These are phyloP conservation scores for Ascochyta clinopodiicola DNA, from an alignment of 2,329 filamentous ascomycete genomes.

Conservation along the genomic window DNA sequence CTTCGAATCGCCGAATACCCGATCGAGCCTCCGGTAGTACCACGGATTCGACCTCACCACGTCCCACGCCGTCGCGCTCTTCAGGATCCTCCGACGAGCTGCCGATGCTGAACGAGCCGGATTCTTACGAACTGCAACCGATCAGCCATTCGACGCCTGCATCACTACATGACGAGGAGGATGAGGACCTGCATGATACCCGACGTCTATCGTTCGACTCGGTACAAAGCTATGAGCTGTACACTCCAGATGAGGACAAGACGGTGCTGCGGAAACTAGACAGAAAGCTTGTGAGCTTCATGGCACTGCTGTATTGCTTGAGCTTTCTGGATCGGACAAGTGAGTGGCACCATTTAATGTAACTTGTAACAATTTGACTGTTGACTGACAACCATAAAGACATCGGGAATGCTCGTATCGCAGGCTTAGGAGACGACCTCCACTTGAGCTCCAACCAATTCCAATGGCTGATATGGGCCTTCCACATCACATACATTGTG, in stretches of 20 bases:
- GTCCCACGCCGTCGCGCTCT: constrained; percentile 32
- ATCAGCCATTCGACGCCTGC: constrained; percentile 23
- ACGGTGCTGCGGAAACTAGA: constrained; percentile 78
- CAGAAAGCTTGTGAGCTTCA: constrained; percentile 76
- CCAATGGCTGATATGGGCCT: constrained; percentile 67
- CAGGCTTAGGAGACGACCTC: constrained; percentile 63
- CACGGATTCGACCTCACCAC: constrained; percentile 28
- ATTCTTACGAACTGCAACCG: constrained; percentile 36
- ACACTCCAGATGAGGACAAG: constrained; percentile 73
- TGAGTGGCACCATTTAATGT: constrained; percentile 48
- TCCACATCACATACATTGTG: constrained; percentile 68
- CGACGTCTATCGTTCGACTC: constrained; percentile 35
- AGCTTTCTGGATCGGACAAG: constrained; percentile 87
- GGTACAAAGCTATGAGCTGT: constrained; percentile 58
- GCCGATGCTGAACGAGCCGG: constrained; percentile 17
- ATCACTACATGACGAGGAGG: constrained; percentile 28
- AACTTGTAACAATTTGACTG: not conserved
- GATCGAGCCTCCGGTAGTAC: constrained; percentile 26
- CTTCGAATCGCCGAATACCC: constrained; percentile 21
- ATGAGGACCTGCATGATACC: constrained; percentile 28
- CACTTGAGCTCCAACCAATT: constrained; percentile 63
- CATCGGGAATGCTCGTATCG: constrained; percentile 69
- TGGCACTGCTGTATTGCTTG: constrained; percentile 82
- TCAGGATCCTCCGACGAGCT: constrained; percentile 21
- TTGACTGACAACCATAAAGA: constrained; percentile 46